Evolutionary conservation across 83 land plant genomes (phyloP).

Genomic region (Isoetes engelmannii): DNA sequence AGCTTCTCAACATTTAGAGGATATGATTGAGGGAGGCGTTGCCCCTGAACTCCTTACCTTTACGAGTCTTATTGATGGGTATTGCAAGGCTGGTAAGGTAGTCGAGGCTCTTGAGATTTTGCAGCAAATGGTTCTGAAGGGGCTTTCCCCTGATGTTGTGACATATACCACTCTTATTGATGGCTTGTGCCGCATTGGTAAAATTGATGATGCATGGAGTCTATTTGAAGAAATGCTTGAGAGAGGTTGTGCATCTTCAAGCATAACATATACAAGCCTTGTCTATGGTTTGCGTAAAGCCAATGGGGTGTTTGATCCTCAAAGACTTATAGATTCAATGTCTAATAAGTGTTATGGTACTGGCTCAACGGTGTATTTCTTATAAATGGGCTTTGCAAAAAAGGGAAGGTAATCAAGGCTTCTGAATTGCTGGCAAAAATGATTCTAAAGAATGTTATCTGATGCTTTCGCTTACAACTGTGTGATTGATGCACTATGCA

Average conservation of each 20-base stretch:
- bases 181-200: conserved; percentile 38
- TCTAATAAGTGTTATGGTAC: too few relatives aligned
- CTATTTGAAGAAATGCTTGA: neutral
- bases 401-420: too few relatives aligned
- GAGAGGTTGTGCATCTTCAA: neutral
- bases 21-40: conserved; percentile 56
- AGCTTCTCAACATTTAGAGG: conserved; percentile 41
- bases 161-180: conserved; percentile 61
- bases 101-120: conserved; percentile 41
- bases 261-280: neutral
- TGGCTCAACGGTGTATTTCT: neutral
- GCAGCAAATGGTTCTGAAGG: conserved; percentile 38
- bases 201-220: neutral
- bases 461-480: too few relatives aligned
- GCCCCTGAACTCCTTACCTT: conserved; percentile 52
- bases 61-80: conserved; percentile 55
- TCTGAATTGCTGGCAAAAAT: too few relatives aligned
- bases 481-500: too few relatives aligned
- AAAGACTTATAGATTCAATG: too few relatives aligned
- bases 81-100: conserved; percentile 42
- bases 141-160: conserved; percentile 47
- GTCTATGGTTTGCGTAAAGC: neutral
- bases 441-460: too few relatives aligned
- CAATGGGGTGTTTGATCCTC: too few relatives aligned
- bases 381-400: neutral